Conservation (phyloP, 75 land plant species). For the Azolla pinnata region DNA sequence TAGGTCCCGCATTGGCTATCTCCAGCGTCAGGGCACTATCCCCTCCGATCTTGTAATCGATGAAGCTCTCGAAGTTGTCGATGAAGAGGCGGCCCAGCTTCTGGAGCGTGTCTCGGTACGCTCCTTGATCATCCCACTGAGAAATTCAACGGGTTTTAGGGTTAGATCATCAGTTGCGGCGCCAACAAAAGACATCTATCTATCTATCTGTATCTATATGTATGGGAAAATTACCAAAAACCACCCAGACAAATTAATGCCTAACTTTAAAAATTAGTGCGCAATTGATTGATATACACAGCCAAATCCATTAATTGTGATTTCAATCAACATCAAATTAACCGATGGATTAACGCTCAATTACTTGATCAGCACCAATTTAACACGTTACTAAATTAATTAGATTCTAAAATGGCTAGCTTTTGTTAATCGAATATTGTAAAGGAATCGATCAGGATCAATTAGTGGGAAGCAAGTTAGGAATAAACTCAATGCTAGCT, state of each 20-base stretch:
- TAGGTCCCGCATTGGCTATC: conserved; percentile 64
- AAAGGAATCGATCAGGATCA: too few relatives aligned
- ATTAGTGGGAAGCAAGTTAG: too few relatives aligned
- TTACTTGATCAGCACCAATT: too few relatives aligned
- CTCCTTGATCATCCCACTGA: conserved; percentile 70
- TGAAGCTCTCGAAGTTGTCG: conserved; percentile 62
- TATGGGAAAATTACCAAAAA: background rate
- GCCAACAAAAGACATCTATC: background rate
- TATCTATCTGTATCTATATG: background rate
- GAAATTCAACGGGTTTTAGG: background rate
- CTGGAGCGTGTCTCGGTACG: conserved; percentile 43
- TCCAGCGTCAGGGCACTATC: conserved; percentile 53
- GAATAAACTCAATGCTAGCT: too few relatives aligned
- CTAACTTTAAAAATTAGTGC: background rate
- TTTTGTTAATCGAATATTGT: too few relatives aligned
- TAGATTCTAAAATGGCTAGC: too few relatives aligned
- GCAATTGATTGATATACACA: too few relatives aligned
- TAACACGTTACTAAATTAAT: too few relatives aligned
- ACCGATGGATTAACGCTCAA: too few relatives aligned
- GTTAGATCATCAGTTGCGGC: background rate
- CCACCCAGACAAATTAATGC: conserved; percentile 2
- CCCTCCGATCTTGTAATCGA: conserved; percentile 48
- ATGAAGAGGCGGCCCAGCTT: conserved; percentile 70
- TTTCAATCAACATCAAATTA: too few relatives aligned
- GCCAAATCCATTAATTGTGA: too few relatives aligned